phyloP scores from a whole-genome alignment of 164 flowering plant species.

The Annona cherimola region DNA sequence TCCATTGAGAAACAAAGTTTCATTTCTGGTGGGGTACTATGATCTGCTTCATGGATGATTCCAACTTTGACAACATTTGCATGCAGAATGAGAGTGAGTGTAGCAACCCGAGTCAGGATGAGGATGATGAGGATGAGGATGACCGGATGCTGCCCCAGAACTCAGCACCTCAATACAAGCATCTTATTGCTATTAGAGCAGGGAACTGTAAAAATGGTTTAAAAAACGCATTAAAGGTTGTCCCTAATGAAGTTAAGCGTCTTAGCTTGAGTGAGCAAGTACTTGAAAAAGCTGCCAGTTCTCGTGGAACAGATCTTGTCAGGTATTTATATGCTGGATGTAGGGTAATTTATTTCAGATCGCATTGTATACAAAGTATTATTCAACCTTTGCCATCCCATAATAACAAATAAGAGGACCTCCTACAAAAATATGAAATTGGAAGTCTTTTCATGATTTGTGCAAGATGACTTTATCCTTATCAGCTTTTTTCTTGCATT shows the following conservation, averaged over 20 bases:
- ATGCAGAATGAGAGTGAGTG: conserved; percentile 6
- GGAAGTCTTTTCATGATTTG: too few relatives aligned
- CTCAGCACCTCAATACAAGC: conserved; percentile 7
- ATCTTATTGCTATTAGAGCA: conserved; percentile 9
- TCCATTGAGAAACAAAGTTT: conserved; percentile 3
- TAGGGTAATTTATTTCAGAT: neutral
- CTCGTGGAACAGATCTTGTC: conserved; percentile 8
- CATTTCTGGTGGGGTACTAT: neutral
- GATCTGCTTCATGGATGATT: neutral
- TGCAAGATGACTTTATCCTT: too few relatives aligned
- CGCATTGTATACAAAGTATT: too few relatives aligned
- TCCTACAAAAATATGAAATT: too few relatives aligned
- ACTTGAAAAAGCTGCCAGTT: conserved; percentile 2
- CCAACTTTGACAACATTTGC: neutral
- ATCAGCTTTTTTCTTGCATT: neutral
- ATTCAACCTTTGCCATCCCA: too few relatives aligned
- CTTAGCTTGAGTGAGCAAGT: conserved; percentile 9
- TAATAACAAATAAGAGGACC: too few relatives aligned
- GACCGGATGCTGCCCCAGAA: neutral
- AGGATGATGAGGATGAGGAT: conserved; percentile 6
- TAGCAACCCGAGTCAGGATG: conserved; percentile 4
- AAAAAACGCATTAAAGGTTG: conserved; percentile 8
- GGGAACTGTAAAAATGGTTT: conserved; percentile 8
- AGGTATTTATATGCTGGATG: conserved; percentile 5
- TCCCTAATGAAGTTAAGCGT: conserved; percentile 4